Conservation (phyloP, 257 asterid species). For the Euphrasia confusa region DNA sequence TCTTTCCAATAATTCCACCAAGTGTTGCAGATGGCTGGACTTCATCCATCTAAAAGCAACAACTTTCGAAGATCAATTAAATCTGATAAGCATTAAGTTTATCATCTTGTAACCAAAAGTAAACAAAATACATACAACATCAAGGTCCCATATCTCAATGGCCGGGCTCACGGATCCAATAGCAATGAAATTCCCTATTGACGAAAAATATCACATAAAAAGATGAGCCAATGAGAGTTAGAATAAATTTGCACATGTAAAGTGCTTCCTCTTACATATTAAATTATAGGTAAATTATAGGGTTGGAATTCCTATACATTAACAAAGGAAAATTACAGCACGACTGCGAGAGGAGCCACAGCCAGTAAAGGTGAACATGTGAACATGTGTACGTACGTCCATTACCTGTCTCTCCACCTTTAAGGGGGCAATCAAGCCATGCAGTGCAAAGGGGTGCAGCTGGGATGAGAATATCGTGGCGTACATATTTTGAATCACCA, state of each 20-base stretch:
- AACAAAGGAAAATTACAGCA: no score
- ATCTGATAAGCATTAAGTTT: conserved; percentile 1
- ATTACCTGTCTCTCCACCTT: conserved; percentile 77
- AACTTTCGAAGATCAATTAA: conserved; percentile 18
- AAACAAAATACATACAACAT: conserved; percentile 48
- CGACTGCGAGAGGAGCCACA: no score
- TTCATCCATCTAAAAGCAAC: conserved; percentile 64
- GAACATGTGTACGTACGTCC: conserved; percentile 1
- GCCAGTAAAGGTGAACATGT: no score
- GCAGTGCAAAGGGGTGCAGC: conserved; percentile 90
- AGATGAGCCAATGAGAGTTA: background rate
- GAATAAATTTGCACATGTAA: background rate
- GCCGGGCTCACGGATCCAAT: conserved; percentile 90
- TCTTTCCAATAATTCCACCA: conserved; percentile 73
- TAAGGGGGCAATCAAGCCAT: conserved; percentile 86
- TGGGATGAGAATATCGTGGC: conserved; percentile 76
- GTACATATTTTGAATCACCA: conserved; percentile 59
- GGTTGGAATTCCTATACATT: background rate
- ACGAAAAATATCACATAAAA: conserved; percentile 16
- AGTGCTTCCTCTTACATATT: no score
- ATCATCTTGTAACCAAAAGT: background rate
- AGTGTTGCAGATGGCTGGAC: conserved; percentile 71
- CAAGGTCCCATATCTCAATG: conserved; percentile 97
- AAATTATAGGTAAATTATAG: background rate
- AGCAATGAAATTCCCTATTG: conserved; percentile 75